phyloP scores from a whole-genome alignment of 2,329 filamentous ascomycete genomes.

The Trichophyton rubrum region DNA sequence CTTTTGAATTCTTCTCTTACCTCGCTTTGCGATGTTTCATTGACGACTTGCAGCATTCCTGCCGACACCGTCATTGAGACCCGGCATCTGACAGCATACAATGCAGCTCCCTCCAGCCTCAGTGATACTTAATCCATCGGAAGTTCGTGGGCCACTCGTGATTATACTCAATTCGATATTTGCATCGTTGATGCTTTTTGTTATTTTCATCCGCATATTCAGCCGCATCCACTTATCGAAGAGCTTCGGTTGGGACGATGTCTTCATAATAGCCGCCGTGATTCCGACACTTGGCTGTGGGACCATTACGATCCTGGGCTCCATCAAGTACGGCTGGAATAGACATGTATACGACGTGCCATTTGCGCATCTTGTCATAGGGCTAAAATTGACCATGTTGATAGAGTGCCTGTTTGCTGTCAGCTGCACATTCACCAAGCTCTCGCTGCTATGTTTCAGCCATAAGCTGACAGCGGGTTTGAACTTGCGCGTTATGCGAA shows the following conservation, averaged over 20 bases:
- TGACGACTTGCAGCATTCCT: background rate
- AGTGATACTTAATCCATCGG: background rate
- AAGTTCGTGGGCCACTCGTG: background rate
- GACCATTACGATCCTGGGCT: background rate
- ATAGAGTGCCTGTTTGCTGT: background rate
- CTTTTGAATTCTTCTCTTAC: background rate
- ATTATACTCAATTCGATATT: background rate
- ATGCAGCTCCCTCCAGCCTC: slow-evolving; percentile 2
- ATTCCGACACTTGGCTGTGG: background rate
- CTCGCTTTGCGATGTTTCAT: background rate
- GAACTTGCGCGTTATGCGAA: background rate
- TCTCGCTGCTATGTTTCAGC: background rate
- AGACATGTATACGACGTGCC: slow-evolving; percentile 2
- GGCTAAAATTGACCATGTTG: background rate
- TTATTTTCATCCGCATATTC: background rate
- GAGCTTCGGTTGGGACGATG: background rate
- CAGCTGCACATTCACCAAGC: background rate
- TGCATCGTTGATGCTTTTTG: background rate
- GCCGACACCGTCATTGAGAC: background rate
- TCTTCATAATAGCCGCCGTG: background rate
- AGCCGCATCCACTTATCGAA: background rate
- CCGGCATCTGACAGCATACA: background rate
- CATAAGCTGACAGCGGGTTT: background rate
- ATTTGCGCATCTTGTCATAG: background rate
- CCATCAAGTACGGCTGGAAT: background rate